Base-by-base conservation (phyloP, 176 grass and related monocot genomes). In the Aegilops bicornis region DNA sequence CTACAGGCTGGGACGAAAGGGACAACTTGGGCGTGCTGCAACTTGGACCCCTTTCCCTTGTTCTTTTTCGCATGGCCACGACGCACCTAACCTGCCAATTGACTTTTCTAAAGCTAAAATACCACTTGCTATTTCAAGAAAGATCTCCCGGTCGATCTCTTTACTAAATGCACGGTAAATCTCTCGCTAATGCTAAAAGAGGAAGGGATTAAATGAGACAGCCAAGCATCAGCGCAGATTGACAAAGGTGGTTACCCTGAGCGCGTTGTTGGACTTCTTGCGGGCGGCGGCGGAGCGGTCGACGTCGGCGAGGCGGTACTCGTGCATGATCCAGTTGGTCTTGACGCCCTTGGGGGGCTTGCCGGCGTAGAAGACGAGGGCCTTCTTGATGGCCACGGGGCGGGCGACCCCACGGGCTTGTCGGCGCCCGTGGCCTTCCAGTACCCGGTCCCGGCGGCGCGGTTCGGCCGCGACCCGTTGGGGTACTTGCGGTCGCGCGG, bases 241-340 rank as follows among this genome's bases (percentile, higher is more conserved):
- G 30, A 43, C 36, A 39, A 22, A 70, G 15, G 0, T 17, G 42
- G 29, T 76, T 71, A 95, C 91, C 89, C 92, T 79, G 43, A 97
- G 88, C 1, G 87, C 93, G 89, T 89, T 91, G 83, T 88, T 90
- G 68, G 85, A 61, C 91, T 89, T 91, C 92, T 91, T 93, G 37
- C 89, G 59, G 0, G 91, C 90, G 22, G 90, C 88, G 33, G 91
- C 90, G 25, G 91, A 91, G 1, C 91, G 91, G 68, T 97, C 94
- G 4, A 97, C 94, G 23, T 90, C 92, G 48, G 94, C 94, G 52
- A 97, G 97, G 0, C 97, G 82, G 48, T 99, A 99, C 89, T 99
- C 97, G 65, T 99, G 94, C 97, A 99, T 99, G 89, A 99, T 99
- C 97, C 97, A 99, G 81, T 99, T 92, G 74, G 94, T 97, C 82